Conservation (phyloP, 2,329 filamentous ascomycete genomes). For the Helotiales sp. region DNA sequence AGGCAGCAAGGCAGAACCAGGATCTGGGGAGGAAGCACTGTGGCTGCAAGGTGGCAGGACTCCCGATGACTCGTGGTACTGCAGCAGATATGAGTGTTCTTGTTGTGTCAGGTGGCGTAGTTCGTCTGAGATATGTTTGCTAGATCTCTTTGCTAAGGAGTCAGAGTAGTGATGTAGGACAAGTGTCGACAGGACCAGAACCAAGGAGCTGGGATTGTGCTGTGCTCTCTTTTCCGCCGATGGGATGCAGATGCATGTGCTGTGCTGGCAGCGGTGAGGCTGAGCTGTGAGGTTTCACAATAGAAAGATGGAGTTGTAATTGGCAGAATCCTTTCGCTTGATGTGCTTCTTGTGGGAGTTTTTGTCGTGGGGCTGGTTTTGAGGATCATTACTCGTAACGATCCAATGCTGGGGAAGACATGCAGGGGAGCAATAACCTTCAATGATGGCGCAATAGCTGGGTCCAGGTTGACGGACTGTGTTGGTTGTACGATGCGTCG, state of each 20-base stretch:
- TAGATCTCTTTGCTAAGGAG: not conserved
- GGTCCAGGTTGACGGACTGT: not conserved
- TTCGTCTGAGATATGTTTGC: not conserved
- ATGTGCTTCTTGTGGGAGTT: not conserved
- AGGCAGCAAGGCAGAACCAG: not conserved
- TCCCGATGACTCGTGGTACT: not conserved
- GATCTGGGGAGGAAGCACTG: not conserved
- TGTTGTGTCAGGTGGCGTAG: not conserved
- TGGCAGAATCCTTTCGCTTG: not conserved
- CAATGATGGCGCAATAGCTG: slow-evolving; percentile 1
- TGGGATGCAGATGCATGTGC: too few species aligned
- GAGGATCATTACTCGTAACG: not conserved
- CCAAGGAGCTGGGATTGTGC: not conserved
- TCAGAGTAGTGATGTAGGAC: not conserved
- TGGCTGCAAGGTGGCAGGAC: not conserved
- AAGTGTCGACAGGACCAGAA: not conserved
- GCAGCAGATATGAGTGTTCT: not conserved
- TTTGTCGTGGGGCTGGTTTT: not conserved
- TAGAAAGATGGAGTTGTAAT: not conserved
- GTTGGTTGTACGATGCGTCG: not conserved
- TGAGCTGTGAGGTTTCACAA: not conserved
- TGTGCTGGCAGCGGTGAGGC: not conserved
- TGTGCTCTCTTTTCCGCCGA: not conserved
- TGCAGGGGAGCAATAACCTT: not conserved
- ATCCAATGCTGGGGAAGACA: not conserved